Conservation (phyloP, 1,139 yeast genomes). For the Pneumocystis oryctolagi region DNA sequence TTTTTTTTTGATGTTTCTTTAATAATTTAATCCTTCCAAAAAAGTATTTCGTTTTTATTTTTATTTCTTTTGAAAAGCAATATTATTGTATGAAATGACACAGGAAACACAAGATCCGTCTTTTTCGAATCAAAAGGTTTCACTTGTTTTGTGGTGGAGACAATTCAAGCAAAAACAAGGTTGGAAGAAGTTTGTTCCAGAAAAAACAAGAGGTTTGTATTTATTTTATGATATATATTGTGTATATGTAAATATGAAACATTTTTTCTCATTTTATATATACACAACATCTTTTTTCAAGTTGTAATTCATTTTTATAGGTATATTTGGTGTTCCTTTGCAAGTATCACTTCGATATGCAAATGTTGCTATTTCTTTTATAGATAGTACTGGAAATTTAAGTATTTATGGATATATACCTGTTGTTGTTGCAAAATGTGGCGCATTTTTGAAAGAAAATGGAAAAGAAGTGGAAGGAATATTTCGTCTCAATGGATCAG, state of each 20-base stretch:
- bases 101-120: not conserved
- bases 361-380: conserved; percentile 54
- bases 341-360: conserved; percentile 60
- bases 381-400: conserved; percentile 34
- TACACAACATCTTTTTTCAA: not conserved
- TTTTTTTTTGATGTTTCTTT: not conserved
- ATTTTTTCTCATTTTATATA: not conserved
- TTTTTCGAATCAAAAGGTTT: not conserved
- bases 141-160: not conserved
- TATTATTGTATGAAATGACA: not conserved
- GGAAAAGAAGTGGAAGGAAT: conserved; percentile 67
- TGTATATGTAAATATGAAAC: no score
- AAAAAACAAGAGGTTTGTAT: not conserved
- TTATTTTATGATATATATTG: no score
- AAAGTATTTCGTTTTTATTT: not conserved
- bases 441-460: conserved; percentile 63
- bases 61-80: not conserved
- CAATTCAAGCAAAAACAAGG: not conserved
- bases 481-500: conserved; percentile 84
- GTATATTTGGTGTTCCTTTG: conserved; percentile 74
- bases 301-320: conserved; percentile 6
- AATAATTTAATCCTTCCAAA: no score
- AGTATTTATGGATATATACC: conserved; percentile 70
- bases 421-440: conserved; percentile 89
- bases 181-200: not conserved